Evolutionary conservation across 2,329 filamentous ascomycete genomes (phyloP).

Genomic region (Nigrograna mackinnonii): DNA sequence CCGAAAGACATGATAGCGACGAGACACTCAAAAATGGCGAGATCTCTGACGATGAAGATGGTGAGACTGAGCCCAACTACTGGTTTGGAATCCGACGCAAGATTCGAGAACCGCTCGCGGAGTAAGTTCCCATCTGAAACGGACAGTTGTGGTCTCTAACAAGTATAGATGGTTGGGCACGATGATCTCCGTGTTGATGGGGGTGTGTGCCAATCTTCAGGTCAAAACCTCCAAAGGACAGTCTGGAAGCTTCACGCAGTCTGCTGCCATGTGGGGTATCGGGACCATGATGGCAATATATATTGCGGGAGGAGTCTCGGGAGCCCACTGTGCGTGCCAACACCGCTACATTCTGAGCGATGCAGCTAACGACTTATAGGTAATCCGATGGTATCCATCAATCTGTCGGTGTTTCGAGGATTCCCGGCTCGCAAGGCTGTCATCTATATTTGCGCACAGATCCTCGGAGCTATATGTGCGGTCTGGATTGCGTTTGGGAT

Average conservation of each 20-base stretch:
- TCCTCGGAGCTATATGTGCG: slow-evolving; percentile 39
- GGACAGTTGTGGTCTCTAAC: neutral
- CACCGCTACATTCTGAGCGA: no score
- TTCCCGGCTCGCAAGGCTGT: slow-evolving; percentile 32
- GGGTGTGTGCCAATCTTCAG: slow-evolving; percentile 14
- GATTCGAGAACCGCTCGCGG: slow-evolving; percentile 15
- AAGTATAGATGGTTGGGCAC: slow-evolving; percentile 7
- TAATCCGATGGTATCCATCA: slow-evolving; percentile 17
- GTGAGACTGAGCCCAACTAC: slow-evolving; percentile 9
- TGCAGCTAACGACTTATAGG: slow-evolving; percentile 7
- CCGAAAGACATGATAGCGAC: slow-evolving; percentile 4
- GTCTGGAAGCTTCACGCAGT: slow-evolving; percentile 9
- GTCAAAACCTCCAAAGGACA: slow-evolving; percentile 11
- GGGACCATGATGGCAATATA: slow-evolving; percentile 54
- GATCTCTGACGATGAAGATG: slow-evolving; percentile 3
- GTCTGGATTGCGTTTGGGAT: slow-evolving; percentile 38
- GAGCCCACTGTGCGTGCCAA: slow-evolving; percentile 50
- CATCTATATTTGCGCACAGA: slow-evolving; percentile 37
- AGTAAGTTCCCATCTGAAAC: slow-evolving; percentile 5
- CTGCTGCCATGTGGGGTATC: slow-evolving; percentile 48
- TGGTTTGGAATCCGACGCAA: slow-evolving; percentile 16
- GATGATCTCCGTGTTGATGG: slow-evolving; percentile 11
- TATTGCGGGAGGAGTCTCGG: slow-evolving; percentile 47
- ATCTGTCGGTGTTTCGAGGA: slow-evolving; percentile 35
- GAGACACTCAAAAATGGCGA: slow-evolving; percentile 8